These are phyloP conservation scores for Amanita pallidorosea DNA, from an alignment of 768 basidiomycete species.

Conservation along the genomic window DNA sequence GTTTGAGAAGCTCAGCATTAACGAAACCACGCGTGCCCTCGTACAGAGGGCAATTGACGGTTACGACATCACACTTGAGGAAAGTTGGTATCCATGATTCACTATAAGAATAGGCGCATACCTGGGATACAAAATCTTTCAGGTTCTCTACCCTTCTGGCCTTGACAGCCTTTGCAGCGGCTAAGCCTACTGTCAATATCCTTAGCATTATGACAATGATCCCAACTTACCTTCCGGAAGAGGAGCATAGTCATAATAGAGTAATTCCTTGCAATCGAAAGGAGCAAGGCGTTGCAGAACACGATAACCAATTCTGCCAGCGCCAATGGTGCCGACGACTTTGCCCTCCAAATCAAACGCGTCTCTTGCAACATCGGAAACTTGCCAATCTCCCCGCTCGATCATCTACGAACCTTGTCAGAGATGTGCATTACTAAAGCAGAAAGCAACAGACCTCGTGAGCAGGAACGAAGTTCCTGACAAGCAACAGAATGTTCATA, in stretches of 20 bases:
- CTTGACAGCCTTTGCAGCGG: constrained; percentile 54
- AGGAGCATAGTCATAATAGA: constrained; percentile 82
- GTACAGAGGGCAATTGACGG: constrained; percentile 85
- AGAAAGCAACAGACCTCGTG: constrained; percentile 48
- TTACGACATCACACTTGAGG: constrained; percentile 61
- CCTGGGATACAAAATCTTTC: constrained; percentile 43
- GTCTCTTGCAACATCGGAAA: constrained; percentile 71
- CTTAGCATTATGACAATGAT: neutral
- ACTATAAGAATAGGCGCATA: constrained; percentile 1
- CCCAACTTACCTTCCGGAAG: constrained; percentile 43
- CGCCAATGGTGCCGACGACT: constrained; percentile 85
- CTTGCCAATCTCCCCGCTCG: constrained; percentile 78
- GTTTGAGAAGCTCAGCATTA: constrained; percentile 71
- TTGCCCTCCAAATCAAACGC: constrained; percentile 88
- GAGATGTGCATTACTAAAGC: neutral
- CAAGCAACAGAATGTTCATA: constrained; percentile 84
- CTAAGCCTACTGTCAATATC: constrained; percentile 15
- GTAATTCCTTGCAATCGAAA: constrained; percentile 82
- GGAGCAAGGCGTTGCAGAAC: constrained; percentile 71
- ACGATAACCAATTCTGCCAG: constrained; percentile 74
- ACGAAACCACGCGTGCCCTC: constrained; percentile 74
- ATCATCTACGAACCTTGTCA: constrained; percentile 45
- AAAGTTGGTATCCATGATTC: neutral
- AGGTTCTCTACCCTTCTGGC: constrained; percentile 73
- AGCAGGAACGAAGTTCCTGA: constrained; percentile 82